These are phyloP conservation scores for Ophioceras dolichostomum DNA, from an alignment of 2,329 filamentous ascomycete genomes.

Conservation along the genomic window DNA sequence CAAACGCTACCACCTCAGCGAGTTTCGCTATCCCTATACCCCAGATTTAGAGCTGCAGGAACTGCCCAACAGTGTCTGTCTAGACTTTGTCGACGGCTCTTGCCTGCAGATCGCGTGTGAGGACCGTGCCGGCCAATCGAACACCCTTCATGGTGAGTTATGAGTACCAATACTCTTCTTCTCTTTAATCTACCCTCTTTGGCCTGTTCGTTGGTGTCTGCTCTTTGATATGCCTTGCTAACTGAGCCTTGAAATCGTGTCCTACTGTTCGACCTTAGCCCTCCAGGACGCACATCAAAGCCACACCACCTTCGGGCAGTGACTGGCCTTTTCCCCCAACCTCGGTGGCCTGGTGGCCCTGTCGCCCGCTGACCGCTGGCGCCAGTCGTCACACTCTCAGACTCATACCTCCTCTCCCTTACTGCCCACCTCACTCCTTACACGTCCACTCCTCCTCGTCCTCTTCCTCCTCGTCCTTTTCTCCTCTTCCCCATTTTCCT, in stretches of 20 bases:
- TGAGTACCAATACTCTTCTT: too few relatives aligned
- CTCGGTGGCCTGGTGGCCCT: too few relatives aligned
- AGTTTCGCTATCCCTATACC: conserved; percentile 67
- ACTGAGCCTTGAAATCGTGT: too few relatives aligned
- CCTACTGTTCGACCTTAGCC: conserved; percentile 23
- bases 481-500: background rate
- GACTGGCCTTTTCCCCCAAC: too few relatives aligned
- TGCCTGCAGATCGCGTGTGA: conserved; percentile 52
- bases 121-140: conserved; percentile 44
- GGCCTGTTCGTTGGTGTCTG: too few relatives aligned
- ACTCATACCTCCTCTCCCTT: background rate
- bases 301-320: conserved; percentile 20
- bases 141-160: conserved; percentile 41
- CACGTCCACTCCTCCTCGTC: background rate
- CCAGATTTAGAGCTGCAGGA: conserved; percentile 91
- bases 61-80: conserved; percentile 68
- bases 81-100: conserved; percentile 50
- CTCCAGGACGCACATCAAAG: conserved; percentile 28
- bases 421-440: background rate
- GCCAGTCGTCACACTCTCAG: background rate
- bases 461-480: background rate
- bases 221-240: too few relatives aligned
- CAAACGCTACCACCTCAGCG: conserved; percentile 75
- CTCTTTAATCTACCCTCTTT: too few relatives aligned
- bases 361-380: too few relatives aligned